Evolutionary conservation across 2,329 filamentous ascomycete species (phyloP).

Genomic region (Aschersonia sp.): DNA sequence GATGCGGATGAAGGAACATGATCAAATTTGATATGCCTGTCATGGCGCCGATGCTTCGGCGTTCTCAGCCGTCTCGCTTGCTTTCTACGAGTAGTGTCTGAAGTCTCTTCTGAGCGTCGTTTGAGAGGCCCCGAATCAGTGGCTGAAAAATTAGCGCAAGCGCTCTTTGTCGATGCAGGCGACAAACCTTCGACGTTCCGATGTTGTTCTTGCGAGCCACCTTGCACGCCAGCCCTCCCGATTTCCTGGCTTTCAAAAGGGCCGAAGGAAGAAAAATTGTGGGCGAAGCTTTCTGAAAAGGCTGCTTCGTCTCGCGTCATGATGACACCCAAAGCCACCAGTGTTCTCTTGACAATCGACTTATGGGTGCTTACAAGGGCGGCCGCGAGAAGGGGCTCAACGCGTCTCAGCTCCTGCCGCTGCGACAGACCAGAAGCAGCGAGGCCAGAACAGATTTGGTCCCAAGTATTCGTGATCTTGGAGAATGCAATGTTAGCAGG

Average conservation of each 20-base stretch:
- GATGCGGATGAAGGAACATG: slow-evolving; percentile 47
- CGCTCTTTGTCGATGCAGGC: slow-evolving; percentile 1
- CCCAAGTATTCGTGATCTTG: slow-evolving; percentile 25
- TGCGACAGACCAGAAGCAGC: slow-evolving; percentile 18
- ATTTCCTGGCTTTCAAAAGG: slow-evolving; percentile 12
- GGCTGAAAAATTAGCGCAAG: slow-evolving; percentile 4
- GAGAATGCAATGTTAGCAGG: slow-evolving; percentile 11
- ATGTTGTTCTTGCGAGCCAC: background rate
- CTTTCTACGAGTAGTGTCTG: slow-evolving; percentile 11
- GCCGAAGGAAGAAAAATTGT: slow-evolving; percentile 46
- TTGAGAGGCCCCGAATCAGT: slow-evolving; percentile 12
- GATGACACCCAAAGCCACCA: slow-evolving; percentile 51
- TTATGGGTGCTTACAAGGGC: slow-evolving; percentile 44
- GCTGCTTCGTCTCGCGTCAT: slow-evolving; percentile 48
- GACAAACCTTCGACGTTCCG: background rate
- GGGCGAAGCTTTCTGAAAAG: slow-evolving; percentile 51
- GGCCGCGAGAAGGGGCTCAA: slow-evolving; percentile 41
- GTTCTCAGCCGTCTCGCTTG: slow-evolving; percentile 19
- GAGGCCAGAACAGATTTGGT: slow-evolving; percentile 27
- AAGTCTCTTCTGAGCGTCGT: slow-evolving; percentile 13
- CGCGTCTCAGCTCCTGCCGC: slow-evolving; percentile 29
- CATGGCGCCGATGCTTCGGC: slow-evolving; percentile 54
- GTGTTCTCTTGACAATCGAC: slow-evolving; percentile 34
- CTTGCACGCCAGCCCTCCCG: background rate
- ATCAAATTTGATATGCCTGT: slow-evolving; percentile 71